Conservation (phyloP, 2,329 filamentous ascomycete genomes). For the Pseudocercospora fuligena region DNA sequence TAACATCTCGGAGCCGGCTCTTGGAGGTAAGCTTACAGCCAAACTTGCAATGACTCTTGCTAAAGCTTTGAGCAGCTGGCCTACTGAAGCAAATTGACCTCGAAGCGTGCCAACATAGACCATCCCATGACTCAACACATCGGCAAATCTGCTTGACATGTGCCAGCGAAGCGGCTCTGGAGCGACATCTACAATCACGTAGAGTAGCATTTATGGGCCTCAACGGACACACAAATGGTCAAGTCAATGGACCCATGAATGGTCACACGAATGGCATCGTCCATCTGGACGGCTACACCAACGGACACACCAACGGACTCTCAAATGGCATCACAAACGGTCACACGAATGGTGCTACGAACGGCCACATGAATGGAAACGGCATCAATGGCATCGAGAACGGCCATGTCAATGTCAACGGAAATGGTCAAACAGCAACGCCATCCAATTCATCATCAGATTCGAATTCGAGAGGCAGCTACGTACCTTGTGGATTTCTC, state of each 20-base stretch:
- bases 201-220: neutral
- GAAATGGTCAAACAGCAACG: neutral
- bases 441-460: constrained; percentile 1
- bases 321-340: neutral
- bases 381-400: neutral
- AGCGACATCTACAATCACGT: constrained; percentile 7
- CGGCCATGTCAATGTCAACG: neutral
- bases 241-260: constrained; percentile 1
- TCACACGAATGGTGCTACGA: neutral
- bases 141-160: constrained; percentile 10
- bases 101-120: constrained; percentile 5
- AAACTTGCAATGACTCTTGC: neutral
- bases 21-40: neutral
- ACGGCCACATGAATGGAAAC: neutral
- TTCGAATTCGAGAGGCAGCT: constrained; percentile 2
- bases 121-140: constrained; percentile 9
- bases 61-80: neutral
- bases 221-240: neutral
- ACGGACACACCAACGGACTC: neutral
- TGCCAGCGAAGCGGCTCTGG: constrained; percentile 1
- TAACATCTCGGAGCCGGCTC: constrained; percentile 10
- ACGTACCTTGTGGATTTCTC: neutral
- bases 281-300: neutral
- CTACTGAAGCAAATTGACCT: constrained; percentile 5
- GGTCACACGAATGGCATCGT: neutral